These are phyloP conservation scores for Lolium multiflorum DNA, from an alignment of 176 grass and related monocot species.

Conservation along the genomic window DNA sequence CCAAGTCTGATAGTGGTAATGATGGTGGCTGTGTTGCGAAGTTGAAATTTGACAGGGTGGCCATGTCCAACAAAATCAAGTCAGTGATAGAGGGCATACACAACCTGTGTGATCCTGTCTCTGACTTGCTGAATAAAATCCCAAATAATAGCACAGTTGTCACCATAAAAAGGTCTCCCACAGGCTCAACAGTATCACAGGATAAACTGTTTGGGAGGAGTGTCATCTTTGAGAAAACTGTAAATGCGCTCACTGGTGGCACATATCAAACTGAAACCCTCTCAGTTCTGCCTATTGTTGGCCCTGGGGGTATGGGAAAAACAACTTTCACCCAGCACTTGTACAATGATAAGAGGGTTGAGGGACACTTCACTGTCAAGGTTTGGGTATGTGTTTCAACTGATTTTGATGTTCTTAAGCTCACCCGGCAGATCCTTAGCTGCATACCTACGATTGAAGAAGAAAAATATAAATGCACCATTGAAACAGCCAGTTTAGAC, in stretches of 20 bases:
- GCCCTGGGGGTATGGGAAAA: neutral
- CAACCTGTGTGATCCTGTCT: neutral
- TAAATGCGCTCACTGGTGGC: neutral
- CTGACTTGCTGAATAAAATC: neutral
- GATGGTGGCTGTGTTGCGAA: neutral
- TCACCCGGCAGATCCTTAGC: neutral
- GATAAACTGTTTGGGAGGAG: slow-evolving; percentile 30
- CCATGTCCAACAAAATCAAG: neutral
- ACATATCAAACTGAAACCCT: neutral
- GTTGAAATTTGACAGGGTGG: neutral
- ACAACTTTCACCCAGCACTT: neutral
- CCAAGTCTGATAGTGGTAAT: neutral
- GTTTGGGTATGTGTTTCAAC: neutral
- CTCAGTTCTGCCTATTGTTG: neutral
- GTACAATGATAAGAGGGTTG: neutral
- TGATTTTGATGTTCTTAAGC: neutral
- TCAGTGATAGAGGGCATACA: neutral
- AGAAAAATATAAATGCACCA: too few species aligned
- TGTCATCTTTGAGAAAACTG: neutral
- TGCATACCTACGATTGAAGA: too few species aligned
- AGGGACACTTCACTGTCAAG: neutral
- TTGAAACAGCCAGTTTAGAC: neutral
- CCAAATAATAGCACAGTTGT: neutral
- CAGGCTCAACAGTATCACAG: neutral
- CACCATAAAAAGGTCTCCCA: accelerated